Base-by-base conservation (phyloP, 768 basidiomycete species). In the Dacryopinax spathularia region DNA sequence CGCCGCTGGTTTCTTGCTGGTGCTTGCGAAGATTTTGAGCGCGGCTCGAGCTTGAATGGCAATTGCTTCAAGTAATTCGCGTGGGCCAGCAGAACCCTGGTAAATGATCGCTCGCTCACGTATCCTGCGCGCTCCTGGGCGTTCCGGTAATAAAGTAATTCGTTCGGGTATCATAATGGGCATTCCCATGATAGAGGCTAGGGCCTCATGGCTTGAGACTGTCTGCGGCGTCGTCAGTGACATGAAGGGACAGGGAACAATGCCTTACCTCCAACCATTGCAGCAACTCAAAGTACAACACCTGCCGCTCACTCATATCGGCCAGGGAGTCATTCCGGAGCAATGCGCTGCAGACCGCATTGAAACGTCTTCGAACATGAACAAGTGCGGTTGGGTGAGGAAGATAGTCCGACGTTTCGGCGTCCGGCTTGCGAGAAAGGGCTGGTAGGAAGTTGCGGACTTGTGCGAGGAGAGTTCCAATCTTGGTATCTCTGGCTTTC, bases 181-280 rank as follows among this genome's bases (percentile, higher is more conserved):
- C 91, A 94, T 95, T 1, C 90, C 91, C 84, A 95, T 90, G 88
- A 94, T 93, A 65, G 88, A 90, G 16, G 91, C 91, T 37, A 96
- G 75, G 4, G 91, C 88, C 77, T 95, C 94, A 66, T 96, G 93
- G 68, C 86, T 86, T 5, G 92, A 94, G 48, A 97, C 88, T 0
- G 89, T 91, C 93, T 96, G 64, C 1, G 33, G 63, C 18, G 65
- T 59, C 36, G 62, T 60, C 39, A 59, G 22, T 60, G 59, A 39
- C 25, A 41, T 18, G 59, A 33, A 3, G n/a, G 27, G 3, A 13
- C 4, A 10, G 15, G 35, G 15, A 15, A 39, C n/a, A 9, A n/a
- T n/a, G 16, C 29, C 72, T 60, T 74, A 91, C 92, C 83, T 93
- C 88, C 12, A 97, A 79, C 93, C 93, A 97, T 68, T 89, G 85